These are phyloP conservation scores for Neofusicoccum sp. DNA, from an alignment of 2,329 filamentous ascomycete species.

Conservation along the genomic window DNA sequence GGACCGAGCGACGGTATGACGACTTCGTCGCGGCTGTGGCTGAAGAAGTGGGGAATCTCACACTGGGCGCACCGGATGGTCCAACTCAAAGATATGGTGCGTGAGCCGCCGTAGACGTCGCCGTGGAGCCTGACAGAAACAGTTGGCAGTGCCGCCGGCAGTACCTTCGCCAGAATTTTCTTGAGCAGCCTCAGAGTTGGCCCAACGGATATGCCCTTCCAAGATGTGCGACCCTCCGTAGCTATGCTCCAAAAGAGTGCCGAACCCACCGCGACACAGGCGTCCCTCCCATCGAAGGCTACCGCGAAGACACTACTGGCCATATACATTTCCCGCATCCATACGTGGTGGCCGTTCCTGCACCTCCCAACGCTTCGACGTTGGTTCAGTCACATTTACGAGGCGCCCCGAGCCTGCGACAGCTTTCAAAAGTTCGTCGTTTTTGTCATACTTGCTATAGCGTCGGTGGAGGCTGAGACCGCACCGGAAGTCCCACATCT, in stretches of 20 bases:
- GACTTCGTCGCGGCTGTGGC: not conserved
- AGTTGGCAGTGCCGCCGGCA: not conserved
- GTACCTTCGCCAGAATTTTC: not conserved
- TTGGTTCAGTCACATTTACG: not conserved
- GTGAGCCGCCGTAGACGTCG: too few relatives aligned
- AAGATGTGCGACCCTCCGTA: not conserved
- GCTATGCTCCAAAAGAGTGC: not conserved
- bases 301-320: not conserved
- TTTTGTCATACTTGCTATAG: not conserved
- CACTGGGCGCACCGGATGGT: not conserved
- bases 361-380: not conserved
- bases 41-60: not conserved
- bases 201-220: not conserved
- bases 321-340: not conserved
- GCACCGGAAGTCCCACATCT: not conserved
- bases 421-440: not conserved
- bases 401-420: not conserved
- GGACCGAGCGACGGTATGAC: not conserved
- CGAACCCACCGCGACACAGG: not conserved
- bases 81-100: not conserved
- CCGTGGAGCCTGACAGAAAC: not conserved
- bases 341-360: not conserved
- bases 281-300: not conserved
- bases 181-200: not conserved
- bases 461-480: not conserved